A percentile compares a stretch with the other conserved stretches of the same genome.
These are phyloP conservation scores for Skeletonema grethae DNA, from an alignment of 108 stramenopile genomes.

Conservation along the genomic window DNA sequence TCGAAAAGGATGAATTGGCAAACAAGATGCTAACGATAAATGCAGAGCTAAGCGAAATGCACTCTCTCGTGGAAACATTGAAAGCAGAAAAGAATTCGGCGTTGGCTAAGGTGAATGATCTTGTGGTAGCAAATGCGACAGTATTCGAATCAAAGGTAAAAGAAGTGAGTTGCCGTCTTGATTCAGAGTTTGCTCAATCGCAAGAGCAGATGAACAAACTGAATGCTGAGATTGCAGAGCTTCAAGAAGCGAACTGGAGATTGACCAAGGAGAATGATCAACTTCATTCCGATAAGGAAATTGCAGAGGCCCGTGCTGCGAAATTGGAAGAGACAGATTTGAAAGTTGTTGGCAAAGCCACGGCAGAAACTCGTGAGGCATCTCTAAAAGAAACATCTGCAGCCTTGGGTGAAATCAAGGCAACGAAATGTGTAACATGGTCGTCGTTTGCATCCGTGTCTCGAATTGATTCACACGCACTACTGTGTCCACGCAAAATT, in stretches of 20 bases:
- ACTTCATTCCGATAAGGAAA: not conserved
- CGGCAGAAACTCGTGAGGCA: not conserved
- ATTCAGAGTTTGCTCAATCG: not conserved
- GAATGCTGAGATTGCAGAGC: not conserved
- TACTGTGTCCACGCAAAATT: no score
- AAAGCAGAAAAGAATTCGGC: not conserved
- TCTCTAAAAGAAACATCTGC: not conserved
- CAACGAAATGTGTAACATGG: not conserved
- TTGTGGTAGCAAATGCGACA: not conserved
- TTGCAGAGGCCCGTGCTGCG: not conserved
- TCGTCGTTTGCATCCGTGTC: not conserved
- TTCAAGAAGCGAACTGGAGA: not conserved
- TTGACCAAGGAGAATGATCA: not conserved
- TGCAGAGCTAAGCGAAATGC: not conserved
- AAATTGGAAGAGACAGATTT: not conserved
- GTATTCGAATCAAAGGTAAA: not conserved
- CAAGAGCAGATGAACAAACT: slow-evolving; percentile 1
- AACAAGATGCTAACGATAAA: not conserved
- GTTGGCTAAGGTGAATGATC: not conserved
- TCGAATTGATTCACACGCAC: not conserved
- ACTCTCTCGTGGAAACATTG: not conserved
- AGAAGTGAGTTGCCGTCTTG: not conserved
- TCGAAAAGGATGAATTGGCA: not conserved
- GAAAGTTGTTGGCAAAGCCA: not conserved
- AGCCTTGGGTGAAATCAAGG: not conserved